Base-by-base conservation (phyloP, 768 basidiomycete species). In the Amanita thiersii region DNA sequence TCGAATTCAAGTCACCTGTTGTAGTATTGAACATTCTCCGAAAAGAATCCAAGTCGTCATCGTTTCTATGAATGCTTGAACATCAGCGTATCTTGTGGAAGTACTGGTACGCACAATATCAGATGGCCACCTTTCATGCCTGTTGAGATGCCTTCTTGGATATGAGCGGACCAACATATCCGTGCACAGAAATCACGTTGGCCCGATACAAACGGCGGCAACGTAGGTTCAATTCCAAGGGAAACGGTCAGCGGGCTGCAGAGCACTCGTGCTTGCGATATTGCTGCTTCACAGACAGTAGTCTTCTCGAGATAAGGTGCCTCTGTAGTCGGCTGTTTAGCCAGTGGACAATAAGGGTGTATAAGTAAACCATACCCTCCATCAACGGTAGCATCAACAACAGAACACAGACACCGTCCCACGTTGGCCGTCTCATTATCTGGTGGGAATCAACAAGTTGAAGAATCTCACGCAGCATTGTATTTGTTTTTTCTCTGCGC, bases 141-240 rank as follows among this genome's bases (percentile, higher is more conserved):
- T 6, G 77, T 85, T 1, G 79, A 77, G 15, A 92, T 72, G 20
- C 88, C 86, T 60, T 94, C 92, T 45, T 87, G 81, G 18, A 84
- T 76, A 48, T 90, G 77, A 5, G 85, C 79, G 52, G 91, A 94
- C 86, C 89, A 94, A 57, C 89, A 93, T 23, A 93, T 70, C 21
- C 91, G 71, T 2, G 86, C 80, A 24, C 87, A 77, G 24, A 85
- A 67, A 34, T 68, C 57, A 25, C 80, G 76, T 39, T 83, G 75
- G 37, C 81, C 78, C 24, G 71, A 66, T 35, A 66, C 72, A 41
- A 70, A 65, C 15, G 76, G 59, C 10, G 72, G 68, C 1, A 69
- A 62, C 25, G 61, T 43, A 12, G 53, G 50, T 47, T 62, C 49
- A 21, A 58, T 45, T 4, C 50, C 43, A 11, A 60, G 45, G 6